phyloP scores from a whole-genome alignment of 495 filamentous ascomycete genomes.

The Talaromyces stipitatus region DNA sequence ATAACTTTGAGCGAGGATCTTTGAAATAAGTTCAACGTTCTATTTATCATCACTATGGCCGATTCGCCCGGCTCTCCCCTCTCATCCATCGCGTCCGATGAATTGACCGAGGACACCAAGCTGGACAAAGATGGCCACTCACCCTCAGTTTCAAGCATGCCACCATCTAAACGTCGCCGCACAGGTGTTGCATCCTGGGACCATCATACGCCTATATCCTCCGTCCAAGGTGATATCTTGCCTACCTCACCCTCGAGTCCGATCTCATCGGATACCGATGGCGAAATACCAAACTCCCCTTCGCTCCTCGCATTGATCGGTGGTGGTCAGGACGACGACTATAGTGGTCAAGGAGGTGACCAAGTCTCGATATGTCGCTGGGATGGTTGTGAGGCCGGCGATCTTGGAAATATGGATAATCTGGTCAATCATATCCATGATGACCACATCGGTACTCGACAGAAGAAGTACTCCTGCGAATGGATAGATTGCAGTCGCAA shows the following conservation, averaged over 20 bases:
- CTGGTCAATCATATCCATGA: constrained; percentile 90
- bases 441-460: constrained; percentile 77
- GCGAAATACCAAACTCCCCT: constrained; percentile 56
- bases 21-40: background rate
- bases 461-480: constrained; percentile 87
- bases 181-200: constrained; percentile 43
- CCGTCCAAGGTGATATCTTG: constrained; percentile 29
- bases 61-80: constrained; percentile 44
- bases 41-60: constrained; percentile 25
- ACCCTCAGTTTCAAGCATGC: constrained; percentile 35
- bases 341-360: constrained; percentile 66
- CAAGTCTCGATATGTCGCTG: constrained; percentile 86
- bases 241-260: constrained; percentile 39
- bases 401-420: constrained; percentile 87
- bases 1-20: background rate
- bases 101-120: constrained; percentile 42
- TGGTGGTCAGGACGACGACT: constrained; percentile 61
- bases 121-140: constrained; percentile 29
- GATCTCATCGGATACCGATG: constrained; percentile 82
- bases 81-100: constrained; percentile 43
- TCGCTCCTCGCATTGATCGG: constrained; percentile 36
- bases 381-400: constrained; percentile 75
- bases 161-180: constrained; percentile 45
- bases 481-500: constrained; percentile 86
- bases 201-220: constrained; percentile 41